Evolutionary conservation across 306 rosid genomes (phyloP), one percentile per base, ranked within the genome.

Genomic region (Quercus ilex): DNA sequence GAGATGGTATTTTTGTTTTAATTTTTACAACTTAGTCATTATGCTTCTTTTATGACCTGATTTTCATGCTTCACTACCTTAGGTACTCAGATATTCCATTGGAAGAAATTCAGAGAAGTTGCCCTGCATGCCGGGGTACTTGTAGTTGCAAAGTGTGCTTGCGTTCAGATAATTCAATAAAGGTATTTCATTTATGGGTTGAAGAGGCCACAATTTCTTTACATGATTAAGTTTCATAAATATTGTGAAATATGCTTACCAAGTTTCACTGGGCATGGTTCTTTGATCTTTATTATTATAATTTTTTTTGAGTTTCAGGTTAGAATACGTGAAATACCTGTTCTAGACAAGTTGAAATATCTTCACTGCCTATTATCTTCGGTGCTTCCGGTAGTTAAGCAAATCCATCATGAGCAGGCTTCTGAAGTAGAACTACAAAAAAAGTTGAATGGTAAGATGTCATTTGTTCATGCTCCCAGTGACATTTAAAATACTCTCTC

Each of bases 51-150:
- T 59, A 31, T 43, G 73, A 51, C 33, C 74, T 11, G 73, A 38
- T 76, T 79, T 71, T 76, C 74, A 68, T 73, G 73, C 65, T 76
- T 75, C 79, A 57, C 78, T 79, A 81, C 30, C 71, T 64, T 83
- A 96, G 99, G 90, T 96, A 96, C 81, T 80, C 90, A 17, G 86
- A 88, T 83, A 79, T 89, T 67, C 75, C 97, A 9, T 43, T 81
- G 85, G 98, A 93, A 70, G 98, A 93, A 67, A 83, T 93, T 79
- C 93, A 89, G 91, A 91, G 78, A 81, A 78, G 69, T 31, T 96
- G 98, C 77, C 99, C 99, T 69, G 97, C 99, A 58, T 96, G 98
- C 77, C 85, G 91, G 70, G 98, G 99, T 79, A 88, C 84, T 74
- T 96, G 98, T 81, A 93, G 87, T 81, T 96, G 98, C 86, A 93